Evolutionary conservation across 2,329 filamentous ascomycete genomes (phyloP).

Genomic region (Colletotrichum costaricense): DNA sequence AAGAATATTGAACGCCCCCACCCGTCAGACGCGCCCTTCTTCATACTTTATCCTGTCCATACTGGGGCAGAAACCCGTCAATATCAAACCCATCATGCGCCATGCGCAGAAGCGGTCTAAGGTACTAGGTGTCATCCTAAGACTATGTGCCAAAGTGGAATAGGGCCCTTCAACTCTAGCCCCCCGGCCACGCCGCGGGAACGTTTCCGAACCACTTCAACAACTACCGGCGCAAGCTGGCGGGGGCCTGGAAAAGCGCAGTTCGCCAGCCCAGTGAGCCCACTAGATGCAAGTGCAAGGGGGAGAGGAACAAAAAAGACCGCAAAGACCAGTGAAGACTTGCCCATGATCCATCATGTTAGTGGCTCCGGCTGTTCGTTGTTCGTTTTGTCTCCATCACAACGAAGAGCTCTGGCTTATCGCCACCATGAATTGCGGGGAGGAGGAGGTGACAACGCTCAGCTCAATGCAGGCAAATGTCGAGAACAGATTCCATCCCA

Average conservation of each 20-base stretch:
- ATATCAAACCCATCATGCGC: background rate
- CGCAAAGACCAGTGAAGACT: background rate
- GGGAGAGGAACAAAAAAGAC: background rate
- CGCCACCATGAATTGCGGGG: background rate
- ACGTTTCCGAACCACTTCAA: slow-evolving; percentile 14
- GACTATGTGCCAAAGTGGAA: slow-evolving; percentile 1
- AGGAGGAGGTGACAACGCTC: background rate
- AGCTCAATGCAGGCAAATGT: background rate
- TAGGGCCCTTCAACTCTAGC: background rate
- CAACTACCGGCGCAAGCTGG: slow-evolving; percentile 23
- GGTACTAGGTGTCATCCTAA: slow-evolving; percentile 15
- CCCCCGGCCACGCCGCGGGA: slow-evolving; percentile 2
- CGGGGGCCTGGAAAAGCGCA: background rate
- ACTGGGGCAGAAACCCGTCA: background rate
- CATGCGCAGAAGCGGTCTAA: slow-evolving; percentile 11
- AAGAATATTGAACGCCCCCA: background rate
- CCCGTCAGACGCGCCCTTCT: background rate
- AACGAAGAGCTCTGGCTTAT: background rate
- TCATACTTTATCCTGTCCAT: background rate
- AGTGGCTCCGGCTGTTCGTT: background rate
- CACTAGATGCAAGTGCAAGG: background rate
- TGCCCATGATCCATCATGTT: background rate
- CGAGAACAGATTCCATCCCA: background rate
- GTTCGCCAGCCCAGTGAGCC: background rate
- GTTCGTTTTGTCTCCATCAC: background rate